These are phyloP conservation scores for Purshia tridentata DNA, from an alignment of 306 rosid species.

Conservation along the genomic window DNA sequence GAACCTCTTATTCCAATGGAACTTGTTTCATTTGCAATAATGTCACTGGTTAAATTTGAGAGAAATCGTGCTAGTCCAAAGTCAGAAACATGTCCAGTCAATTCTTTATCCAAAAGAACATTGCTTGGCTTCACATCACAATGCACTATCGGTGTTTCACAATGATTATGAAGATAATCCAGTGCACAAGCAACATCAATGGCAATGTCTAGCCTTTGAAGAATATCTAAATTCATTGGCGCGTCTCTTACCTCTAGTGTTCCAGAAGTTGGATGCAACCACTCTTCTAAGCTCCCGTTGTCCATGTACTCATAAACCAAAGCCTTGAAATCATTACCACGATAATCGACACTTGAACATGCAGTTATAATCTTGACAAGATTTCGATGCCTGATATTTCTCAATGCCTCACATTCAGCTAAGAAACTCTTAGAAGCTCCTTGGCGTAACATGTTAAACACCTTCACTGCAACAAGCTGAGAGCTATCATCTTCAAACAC, in stretches of 20 bases:
- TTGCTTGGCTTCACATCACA: slow-evolving; percentile 16
- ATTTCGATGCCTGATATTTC: background rate
- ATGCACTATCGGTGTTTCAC: background rate
- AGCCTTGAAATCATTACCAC: slow-evolving; percentile 14
- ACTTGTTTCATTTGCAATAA: background rate
- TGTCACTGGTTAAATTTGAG: background rate
- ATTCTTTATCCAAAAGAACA: background rate
- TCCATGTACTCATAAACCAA: background rate
- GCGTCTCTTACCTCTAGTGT: background rate
- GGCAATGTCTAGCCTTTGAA: background rate
- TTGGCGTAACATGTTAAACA: slow-evolving; percentile 4
- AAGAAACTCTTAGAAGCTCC: slow-evolving; percentile 2
- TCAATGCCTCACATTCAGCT: slow-evolving; percentile 6
- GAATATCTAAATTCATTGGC: background rate
- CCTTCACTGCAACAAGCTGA: background rate
- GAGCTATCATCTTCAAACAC: background rate
- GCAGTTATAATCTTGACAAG: slow-evolving; percentile 7
- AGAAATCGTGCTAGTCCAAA: slow-evolving; percentile 5
- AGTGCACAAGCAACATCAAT: slow-evolving; percentile 7
- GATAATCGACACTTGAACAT: background rate
- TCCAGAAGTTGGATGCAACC: background rate
- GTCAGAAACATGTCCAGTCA: slow-evolving; percentile 9
- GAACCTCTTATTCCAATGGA: slow-evolving; percentile 8
- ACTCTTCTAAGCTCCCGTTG: slow-evolving; percentile 14
- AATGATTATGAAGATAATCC: slow-evolving; percentile 9